Evolutionary conservation across 495 filamentous ascomycete genomes (phyloP).

Genomic region (Neurospora cerealis): DNA sequence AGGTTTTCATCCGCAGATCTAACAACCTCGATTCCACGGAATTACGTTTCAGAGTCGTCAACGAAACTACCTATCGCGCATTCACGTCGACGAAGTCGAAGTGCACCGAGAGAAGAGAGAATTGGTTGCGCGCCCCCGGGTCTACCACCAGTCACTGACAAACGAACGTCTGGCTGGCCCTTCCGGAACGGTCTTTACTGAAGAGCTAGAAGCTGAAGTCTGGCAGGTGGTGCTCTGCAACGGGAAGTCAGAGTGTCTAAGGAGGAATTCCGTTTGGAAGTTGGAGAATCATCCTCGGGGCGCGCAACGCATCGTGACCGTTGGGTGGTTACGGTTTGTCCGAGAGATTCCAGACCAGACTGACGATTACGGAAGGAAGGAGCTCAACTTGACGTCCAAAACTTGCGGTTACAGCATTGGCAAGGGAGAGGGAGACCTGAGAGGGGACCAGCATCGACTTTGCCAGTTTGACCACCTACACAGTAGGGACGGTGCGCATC

Average conservation of each 20-base stretch:
- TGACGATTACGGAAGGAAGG: background rate
- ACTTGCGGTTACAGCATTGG: background rate
- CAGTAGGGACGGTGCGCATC: background rate
- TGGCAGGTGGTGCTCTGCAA: background rate
- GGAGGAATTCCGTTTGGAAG: background rate
- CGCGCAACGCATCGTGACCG: background rate
- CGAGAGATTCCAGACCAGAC: background rate
- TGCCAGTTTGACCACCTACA: background rate
- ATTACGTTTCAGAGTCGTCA: background rate
- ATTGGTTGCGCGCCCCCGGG: background rate
- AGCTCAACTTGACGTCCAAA: no score
- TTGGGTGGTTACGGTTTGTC: background rate
- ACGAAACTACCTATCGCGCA: background rate
- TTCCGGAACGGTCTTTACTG: background rate
- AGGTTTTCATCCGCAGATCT: background rate
- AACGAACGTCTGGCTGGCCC: background rate
- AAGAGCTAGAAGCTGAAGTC: background rate
- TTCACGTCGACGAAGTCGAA: background rate
- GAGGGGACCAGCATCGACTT: background rate
- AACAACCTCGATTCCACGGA: background rate
- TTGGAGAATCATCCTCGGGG: background rate
- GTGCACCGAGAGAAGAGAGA: background rate
- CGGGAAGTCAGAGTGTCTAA: background rate
- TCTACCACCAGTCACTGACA: background rate
- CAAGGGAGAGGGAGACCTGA: background rate